Evolutionary conservation across 192 early-diverging fungal genomes (phyloP), one percentile per base, ranked within the genome.

Genomic region (Backusella tuberculispora): DNA sequence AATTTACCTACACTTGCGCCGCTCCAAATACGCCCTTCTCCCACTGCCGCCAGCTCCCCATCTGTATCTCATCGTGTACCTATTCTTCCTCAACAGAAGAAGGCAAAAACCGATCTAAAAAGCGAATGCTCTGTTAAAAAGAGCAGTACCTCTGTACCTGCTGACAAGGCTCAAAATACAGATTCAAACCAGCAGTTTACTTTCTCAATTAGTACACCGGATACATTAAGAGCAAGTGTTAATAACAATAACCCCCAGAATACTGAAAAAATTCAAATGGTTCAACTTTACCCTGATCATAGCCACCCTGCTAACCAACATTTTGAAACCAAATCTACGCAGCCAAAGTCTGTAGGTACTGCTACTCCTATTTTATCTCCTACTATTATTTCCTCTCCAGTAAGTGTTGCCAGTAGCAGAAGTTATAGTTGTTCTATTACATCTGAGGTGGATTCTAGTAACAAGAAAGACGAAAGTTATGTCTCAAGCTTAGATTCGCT

Each of bases 151-250:
- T 5, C 8, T 19, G 2, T 4, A 14, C 0, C 45, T 14, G 2
- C 45, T 14, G 14, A 10, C 45, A 60, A 60, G 26, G 53, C 21
- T 60, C 63, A 29, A 38, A 65, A 29, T 17, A 6, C 17, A 6
- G 63, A 65, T 38, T 67, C 66, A 29, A 37, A 10, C 26, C 72
- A 74, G 43, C 29, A 63, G 24, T 68, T 75, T 50, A 75, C 65
- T 40, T 75, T 75, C 29, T 68, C 74, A 17, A 75, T 75, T 42
- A 75, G 44, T 1, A 75, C 74, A 50, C 74, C 74, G 2, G 74
- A 19, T 53, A 67, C 74, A 15, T 48, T 75, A 21, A 38, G 47
- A 0, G 74, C 65, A n/a, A 38, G 47, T 21, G 17, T 29, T 21
- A 40, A 13, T 10, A 75, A 53, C 14, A 9, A 2, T 8, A 19